phyloP scores from a whole-genome alignment of 139 green algal genomes.

The Tetratostichococcus sp. region DNA sequence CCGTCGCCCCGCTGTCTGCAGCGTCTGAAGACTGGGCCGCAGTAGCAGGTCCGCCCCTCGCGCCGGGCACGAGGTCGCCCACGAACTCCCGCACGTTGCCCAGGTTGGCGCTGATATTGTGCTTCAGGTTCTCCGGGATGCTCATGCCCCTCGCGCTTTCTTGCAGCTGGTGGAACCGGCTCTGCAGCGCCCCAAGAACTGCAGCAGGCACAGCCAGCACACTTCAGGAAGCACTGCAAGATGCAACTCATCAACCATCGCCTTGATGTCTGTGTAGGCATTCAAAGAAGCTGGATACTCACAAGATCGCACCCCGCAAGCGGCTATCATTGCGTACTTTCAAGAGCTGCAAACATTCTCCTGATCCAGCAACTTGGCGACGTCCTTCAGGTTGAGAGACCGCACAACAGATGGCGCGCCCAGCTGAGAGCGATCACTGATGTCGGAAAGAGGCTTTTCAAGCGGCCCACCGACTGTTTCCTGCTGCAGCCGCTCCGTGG shows the following conservation, averaged over 20 bases:
- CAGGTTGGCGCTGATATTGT: not conserved
- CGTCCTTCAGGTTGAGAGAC: no score
- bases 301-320: no score
- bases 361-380: no score
- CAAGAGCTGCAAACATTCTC: no score
- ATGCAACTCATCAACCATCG: no score
- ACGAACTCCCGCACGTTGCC: not conserved
- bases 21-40: not conserved
- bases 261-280: no score
- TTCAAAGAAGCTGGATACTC: no score
- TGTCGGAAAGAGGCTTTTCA: no score
- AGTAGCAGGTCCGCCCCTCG: not conserved
- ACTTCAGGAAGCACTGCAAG: not conserved
- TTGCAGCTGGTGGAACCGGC: not conserved
- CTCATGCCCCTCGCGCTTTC: not conserved
- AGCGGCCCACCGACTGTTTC: not conserved
- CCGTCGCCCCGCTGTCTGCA: not conserved
- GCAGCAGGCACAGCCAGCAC: not conserved
- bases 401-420: no score
- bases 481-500: not conserved
- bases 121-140: not conserved
- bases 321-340: no score
- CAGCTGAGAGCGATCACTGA: no score
- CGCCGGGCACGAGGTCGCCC: not conserved
- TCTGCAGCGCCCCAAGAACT: not conserved